Evolutionary conservation across 495 filamentous ascomycete species (phyloP).

Genomic region (Tuber umbilicatum): DNA sequence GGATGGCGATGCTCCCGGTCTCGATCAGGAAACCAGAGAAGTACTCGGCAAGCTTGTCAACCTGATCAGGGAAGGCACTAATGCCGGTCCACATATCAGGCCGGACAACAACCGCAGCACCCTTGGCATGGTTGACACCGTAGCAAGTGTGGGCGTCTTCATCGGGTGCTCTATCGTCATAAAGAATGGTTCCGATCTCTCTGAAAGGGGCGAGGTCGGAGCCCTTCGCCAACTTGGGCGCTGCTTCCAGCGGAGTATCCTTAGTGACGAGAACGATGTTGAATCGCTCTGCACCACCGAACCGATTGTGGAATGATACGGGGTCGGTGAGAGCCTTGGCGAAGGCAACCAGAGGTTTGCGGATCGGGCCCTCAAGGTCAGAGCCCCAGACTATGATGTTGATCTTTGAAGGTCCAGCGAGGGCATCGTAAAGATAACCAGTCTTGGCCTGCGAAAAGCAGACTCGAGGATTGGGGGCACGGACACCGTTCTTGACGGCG

Average conservation of each 20-base stretch:
- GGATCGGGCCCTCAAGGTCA: constrained; percentile 35
- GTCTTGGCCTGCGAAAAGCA: constrained; percentile 35
- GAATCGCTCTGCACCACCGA: constrained; percentile 38
- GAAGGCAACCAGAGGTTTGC: constrained; percentile 29
- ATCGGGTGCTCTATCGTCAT: constrained; percentile 43
- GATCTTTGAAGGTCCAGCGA: constrained; percentile 33
- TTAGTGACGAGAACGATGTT: constrained; percentile 43
- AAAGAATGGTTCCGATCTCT: constrained; percentile 30
- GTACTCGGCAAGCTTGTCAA: constrained; percentile 27
- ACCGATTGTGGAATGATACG: constrained; percentile 35
- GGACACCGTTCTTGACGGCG: constrained; percentile 37
- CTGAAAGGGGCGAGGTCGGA: constrained; percentile 12
- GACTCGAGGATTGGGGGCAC: constrained; percentile 44
- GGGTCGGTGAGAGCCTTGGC: constrained; percentile 9
- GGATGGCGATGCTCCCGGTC: background rate
- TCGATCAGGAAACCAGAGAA: constrained; percentile 36
- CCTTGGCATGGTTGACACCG: constrained; percentile 41
- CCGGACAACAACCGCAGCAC: constrained; percentile 39
- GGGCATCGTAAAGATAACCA: constrained; percentile 43
- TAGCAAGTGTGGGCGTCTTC: constrained; percentile 42
- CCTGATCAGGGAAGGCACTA: constrained; percentile 27
- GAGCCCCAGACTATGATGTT: constrained; percentile 44
- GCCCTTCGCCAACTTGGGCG: constrained; percentile 10
- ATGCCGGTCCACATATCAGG: constrained; percentile 43
- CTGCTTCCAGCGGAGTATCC: constrained; percentile 28